Evolutionary conservation across 768 basidiomycete species (phyloP).

Genomic region (Russula foetens): DNA sequence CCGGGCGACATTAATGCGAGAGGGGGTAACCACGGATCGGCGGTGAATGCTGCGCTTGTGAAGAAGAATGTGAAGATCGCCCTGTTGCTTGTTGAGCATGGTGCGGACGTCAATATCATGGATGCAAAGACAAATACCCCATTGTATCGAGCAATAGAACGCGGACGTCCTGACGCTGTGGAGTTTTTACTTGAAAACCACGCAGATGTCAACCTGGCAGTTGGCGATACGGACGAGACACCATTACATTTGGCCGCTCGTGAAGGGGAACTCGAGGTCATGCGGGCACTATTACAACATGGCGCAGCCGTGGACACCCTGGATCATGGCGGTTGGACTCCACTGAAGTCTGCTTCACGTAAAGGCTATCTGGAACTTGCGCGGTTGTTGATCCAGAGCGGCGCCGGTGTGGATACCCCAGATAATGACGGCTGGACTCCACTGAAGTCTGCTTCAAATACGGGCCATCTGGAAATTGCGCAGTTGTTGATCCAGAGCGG

Average conservation of each 20-base stretch:
- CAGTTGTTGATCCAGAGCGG: too few species aligned
- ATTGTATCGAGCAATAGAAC: background rate
- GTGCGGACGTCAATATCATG: background rate
- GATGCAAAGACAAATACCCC: background rate
- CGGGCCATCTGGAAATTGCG: too few species aligned
- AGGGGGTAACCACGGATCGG: background rate
- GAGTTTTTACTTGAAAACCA: background rate
- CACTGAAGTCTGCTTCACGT: background rate
- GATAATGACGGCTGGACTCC: too few species aligned
- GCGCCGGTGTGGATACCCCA: too few species aligned
- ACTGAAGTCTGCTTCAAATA: too few species aligned
- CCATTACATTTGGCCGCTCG: background rate
- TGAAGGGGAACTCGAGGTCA: background rate
- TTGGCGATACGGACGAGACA: background rate
- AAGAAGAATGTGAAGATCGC: background rate
- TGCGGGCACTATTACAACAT: background rate
- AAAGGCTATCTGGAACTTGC: too few species aligned
- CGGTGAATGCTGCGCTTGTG: background rate
- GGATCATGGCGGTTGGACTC: background rate
- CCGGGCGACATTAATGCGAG: background rate
- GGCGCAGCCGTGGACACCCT: background rate
- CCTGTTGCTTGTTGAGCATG: background rate
- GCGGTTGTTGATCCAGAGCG: too few species aligned
- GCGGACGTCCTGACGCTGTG: background rate
- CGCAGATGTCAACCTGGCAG: background rate